Evolutionary conservation across 2,329 filamentous ascomycete species (phyloP), one percentile per base, ranked within the genome.

Genomic region (Teratosphaeria zuluensis): DNA sequence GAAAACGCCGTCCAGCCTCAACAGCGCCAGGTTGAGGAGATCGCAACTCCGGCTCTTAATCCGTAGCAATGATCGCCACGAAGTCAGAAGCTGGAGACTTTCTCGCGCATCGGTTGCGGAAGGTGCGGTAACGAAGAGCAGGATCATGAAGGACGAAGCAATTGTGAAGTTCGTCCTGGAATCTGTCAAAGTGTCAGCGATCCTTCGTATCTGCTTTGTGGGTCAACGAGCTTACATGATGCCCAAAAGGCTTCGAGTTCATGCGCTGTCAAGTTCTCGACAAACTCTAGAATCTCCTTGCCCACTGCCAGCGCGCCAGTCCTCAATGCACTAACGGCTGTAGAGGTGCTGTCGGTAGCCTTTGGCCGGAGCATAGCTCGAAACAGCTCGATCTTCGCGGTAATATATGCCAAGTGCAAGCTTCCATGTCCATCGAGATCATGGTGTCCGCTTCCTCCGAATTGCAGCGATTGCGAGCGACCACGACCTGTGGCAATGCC

Each of bases 311-410:
- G 55, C 1, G 70, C 70, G 6, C 69, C 70, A 1, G 65, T 70
- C 4, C 70, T 63, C 8, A 72, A 46, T 1, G 70, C 70, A n/a
- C 63, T 62, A 21, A 69, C 64, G 1, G 69, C 70, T 8, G 62
- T 62, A 2, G 64, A 62, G 55, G 65, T 69, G 9, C 65, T 59
- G 53, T 70, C 67, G 12, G 66, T 65, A 3, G 65, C 62, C 30
- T 61, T 70, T 8, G 75, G 75, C 11, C 79, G 73, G 1, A 81
- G 72, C 56, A 82, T 76, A 4, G 75, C 76, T 2, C 79, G 76
- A 64, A 81, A 78, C 2, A 81, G 73, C 51, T 78, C 76, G 56
- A 81, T 78, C 58, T 81, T 79, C 0, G 79, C 77, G 0, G 78
- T 77, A 54, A 78, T 76, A 61, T 81, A 81, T 0, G 79, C 77